Base-by-base conservation (phyloP, 2,329 filamentous ascomycete species). In the Pseudogymnoascus sp. region DNA sequence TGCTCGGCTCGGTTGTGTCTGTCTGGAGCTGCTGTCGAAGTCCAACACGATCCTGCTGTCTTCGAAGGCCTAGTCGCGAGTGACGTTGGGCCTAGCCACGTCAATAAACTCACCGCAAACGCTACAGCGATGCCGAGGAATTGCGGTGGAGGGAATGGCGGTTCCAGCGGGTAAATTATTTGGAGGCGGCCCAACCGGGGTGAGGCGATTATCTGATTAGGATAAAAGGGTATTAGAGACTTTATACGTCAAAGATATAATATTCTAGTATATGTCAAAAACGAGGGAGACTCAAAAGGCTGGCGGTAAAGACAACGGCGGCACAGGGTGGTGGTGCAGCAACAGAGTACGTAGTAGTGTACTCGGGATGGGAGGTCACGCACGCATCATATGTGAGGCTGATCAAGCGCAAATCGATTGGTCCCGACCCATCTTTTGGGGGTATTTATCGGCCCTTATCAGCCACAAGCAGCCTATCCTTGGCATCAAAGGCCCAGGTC, bases 351-450 rank as follows among this genome's bases (percentile, higher is more conserved):
- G 49, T 55, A 55, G 49, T 52, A 35, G 49, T 55, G 49, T 55
- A 55, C 29, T 55, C 49, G 16, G 49, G 29, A 55, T 55, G 49
- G 49, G 49, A 55, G 49, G 49, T 55, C 49, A 55, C 49, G 49
- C 49, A 55, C 49, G 49, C 49, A 55, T 55, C 49, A 55, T 55
- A 55, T 55, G 49, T 55, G 49, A 55, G 49, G 49, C 49, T 55
- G 49, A 55, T 55, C 49, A 55, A 33, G 49, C 49, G 49, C 29
- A 55, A 55, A 55, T 55, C 49, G 49, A 55, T 55, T 55, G 49
- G 49, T 35, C 49, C 49, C 49, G 49, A 55, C 49, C 49, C 49
- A 55, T 33, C 31, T 33, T 55, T 55, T 55, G 49, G 49, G 49
- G 49, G 49, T 55, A 55, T 55, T 12, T 55, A 55, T 55, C 49